These are phyloP conservation scores for Astraeus odoratus DNA, from an alignment of 768 basidiomycete species.

Conservation along the genomic window DNA sequence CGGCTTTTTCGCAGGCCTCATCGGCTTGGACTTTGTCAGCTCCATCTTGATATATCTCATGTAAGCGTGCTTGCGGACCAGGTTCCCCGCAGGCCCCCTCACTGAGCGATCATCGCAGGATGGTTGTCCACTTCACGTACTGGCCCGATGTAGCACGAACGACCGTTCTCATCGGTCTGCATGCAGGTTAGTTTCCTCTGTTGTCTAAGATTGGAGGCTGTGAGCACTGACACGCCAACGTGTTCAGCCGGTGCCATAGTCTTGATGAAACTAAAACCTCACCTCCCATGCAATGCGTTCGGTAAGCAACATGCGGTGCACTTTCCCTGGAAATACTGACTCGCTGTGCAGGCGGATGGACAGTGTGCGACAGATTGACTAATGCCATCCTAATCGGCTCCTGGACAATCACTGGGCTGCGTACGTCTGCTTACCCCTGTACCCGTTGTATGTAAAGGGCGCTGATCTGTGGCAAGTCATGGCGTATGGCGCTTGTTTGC, in stretches of 20 bases:
- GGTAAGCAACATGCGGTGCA: constrained; percentile 14
- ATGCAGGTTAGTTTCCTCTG: constrained; percentile 6
- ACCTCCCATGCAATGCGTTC: constrained; percentile 30
- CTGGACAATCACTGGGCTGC: constrained; percentile 27
- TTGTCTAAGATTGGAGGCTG: no score
- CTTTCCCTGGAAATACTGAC: background rate
- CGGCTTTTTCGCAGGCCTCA: constrained; percentile 25
- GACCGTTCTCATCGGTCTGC: constrained; percentile 19
- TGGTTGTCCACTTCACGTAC: constrained; percentile 32
- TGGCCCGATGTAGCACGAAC: constrained; percentile 32
- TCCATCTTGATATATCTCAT: constrained; percentile 32
- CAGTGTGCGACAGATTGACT: constrained; percentile 26
- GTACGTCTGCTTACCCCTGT: no score
- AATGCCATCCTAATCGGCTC: constrained; percentile 24
- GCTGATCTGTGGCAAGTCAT: constrained; percentile 3
- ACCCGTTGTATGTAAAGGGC: no score
- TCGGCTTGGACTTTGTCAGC: constrained; percentile 26
- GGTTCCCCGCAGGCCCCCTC: background rate
- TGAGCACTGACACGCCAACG: background rate
- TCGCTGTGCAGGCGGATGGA: constrained; percentile 17
- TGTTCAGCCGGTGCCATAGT: constrained; percentile 22
- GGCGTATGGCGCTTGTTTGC: constrained; percentile 4
- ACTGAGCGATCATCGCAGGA: constrained; percentile 21
- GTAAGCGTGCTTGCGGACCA: constrained; percentile 14
- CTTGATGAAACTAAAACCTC: constrained; percentile 24